phyloP scores from a whole-genome alignment of 345 rosid species.

The Noccaea caerulescens region DNA sequence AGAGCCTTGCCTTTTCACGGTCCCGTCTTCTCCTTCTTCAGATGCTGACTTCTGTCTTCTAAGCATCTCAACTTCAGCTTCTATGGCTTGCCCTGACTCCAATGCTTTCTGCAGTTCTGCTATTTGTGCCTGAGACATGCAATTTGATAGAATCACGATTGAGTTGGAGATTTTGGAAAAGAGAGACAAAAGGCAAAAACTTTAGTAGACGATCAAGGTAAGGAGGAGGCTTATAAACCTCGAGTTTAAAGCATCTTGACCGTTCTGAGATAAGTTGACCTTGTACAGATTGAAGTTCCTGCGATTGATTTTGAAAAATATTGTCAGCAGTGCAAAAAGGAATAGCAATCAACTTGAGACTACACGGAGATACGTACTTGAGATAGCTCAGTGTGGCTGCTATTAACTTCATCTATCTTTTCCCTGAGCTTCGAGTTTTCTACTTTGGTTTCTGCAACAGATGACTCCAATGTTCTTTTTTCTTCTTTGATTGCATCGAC shows the following conservation, averaged over 20 bases:
- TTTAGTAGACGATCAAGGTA: constrained; percentile 18
- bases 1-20: constrained; percentile 69
- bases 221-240: constrained; percentile 53
- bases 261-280: constrained; percentile 90
- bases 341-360: background rate
- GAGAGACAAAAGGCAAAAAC: background rate
- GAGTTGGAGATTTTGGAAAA: constrained; percentile 12
- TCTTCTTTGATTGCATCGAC: constrained; percentile 70
- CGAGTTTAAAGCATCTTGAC: constrained; percentile 97
- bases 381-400: constrained; percentile 71
- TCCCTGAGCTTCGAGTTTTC: constrained; percentile 68
- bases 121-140: constrained; percentile 75
- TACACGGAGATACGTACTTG: constrained; percentile 55
- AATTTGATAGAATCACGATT: constrained; percentile 6
- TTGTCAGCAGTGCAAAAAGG: background rate
- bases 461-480: constrained; percentile 60
- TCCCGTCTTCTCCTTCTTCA: constrained; percentile 65
- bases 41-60: constrained; percentile 71
- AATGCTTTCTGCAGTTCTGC: constrained; percentile 81
- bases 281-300: constrained; percentile 94
- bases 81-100: constrained; percentile 71
- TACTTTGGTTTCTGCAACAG: constrained; percentile 58
- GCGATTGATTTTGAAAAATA: constrained; percentile 26
- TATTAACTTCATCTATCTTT: constrained; percentile 74
- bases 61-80: constrained; percentile 82